Evolutionary conservation across 495 filamentous ascomycete genomes (phyloP), one percentile per base, ranked within the genome.

Genomic region (Trichoderma gamsii): DNA sequence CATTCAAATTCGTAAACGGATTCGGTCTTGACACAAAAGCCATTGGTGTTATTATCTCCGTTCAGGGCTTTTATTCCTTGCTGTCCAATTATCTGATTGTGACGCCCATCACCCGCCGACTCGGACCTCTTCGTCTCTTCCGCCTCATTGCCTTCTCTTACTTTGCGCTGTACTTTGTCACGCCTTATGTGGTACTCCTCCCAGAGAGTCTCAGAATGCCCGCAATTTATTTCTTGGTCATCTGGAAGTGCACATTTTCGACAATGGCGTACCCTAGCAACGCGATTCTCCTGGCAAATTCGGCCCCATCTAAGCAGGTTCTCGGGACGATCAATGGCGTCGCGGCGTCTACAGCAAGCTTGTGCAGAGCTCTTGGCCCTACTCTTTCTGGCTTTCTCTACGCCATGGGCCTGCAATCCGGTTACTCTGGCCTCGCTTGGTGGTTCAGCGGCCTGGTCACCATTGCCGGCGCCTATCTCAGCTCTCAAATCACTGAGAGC

Each of bases 61-160:
- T 92, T 1, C 95, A 99, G 73, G 95, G 95, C n/a, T 76, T 91
- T 41, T 92, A 97, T 72, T 92, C 93, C 38, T 89, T 98, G 88
- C 73, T 89, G 49, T 86, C 89, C 38, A 94, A 96, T 66, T 81
- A 92, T 64, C 86, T 94, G 78, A 69, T 97, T 41, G 93, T 97
- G 74, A 92, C 94, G 0, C 82, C 87, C 56, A 79, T 95, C 18
- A 87, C 88, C 65, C 77, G 82, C 65, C 82, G 84, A 67, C 84
- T 98, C 69, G 93, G 93, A 7, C 85, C 87, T 21, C 83, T 96
- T 38, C 84, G 85, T 35, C 88, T 92, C 5, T 97, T 96, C 81
- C 86, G 90, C 75, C 81, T 91, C 70, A 86, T 93, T 52, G 86
- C 92, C 32, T 74, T 93, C 63, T 79, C 84, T 52, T 99, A 97